Conservation (phyloP, 805 yeast genomes). For the Isabelozyma heimii region DNA sequence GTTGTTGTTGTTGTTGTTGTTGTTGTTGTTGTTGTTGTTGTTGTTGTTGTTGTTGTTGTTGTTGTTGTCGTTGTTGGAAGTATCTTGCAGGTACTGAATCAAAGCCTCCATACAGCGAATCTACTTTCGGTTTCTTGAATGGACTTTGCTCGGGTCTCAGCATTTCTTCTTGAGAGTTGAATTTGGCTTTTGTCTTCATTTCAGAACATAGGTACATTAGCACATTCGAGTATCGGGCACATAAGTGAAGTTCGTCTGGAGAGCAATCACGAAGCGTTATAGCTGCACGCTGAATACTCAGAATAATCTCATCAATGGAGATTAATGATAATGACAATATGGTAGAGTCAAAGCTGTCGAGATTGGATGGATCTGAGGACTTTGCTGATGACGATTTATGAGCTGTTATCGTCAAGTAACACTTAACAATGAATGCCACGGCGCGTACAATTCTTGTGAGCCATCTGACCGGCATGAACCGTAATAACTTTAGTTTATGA, state of each 20-base stretch:
- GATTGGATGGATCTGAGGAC: slow-evolving; percentile 5
- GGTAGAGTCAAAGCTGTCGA: slow-evolving; percentile 41
- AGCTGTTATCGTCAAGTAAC: slow-evolving; percentile 64
- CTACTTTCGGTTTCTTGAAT: slow-evolving; percentile 1
- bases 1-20: too few relatives aligned
- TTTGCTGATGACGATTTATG: slow-evolving; percentile 25
- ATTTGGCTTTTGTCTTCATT: slow-evolving; percentile 51
- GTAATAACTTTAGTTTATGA: slow-evolving; percentile 58
- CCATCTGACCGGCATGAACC: slow-evolving; percentile 92
- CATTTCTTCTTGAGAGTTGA: slow-evolving; percentile 1
- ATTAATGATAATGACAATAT: slow-evolving; percentile 60
- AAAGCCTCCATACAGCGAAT: background rate
- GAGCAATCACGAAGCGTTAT: slow-evolving; percentile 74
- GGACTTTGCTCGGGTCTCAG: slow-evolving; percentile 8
- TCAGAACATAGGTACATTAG: slow-evolving; percentile 74
- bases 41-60: background rate
- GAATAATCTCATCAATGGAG: slow-evolving; percentile 67
- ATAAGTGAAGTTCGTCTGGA: slow-evolving; percentile 85
- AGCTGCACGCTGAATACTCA: slow-evolving; percentile 69
- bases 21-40: too few relatives aligned
- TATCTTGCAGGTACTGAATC: background rate
- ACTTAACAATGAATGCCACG: slow-evolving; percentile 86
- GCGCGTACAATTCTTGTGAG: slow-evolving; percentile 81
- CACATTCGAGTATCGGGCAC: slow-evolving; percentile 75
- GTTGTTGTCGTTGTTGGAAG: background rate